phyloP scores from a whole-genome alignment of 805 yeast species.

The Kazachstania kunashirensis region DNA sequence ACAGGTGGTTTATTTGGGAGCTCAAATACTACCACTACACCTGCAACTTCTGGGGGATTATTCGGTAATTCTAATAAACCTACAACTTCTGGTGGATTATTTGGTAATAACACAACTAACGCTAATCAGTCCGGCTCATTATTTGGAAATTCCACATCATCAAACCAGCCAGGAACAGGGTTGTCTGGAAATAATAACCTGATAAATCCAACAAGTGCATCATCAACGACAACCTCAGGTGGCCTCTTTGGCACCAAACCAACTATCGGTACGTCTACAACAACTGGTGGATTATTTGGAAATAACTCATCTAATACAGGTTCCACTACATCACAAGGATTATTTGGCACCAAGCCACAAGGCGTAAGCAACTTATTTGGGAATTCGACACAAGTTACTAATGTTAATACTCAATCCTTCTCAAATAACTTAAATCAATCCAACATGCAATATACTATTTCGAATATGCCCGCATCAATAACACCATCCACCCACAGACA shows the following conservation, averaged over 20 bases:
- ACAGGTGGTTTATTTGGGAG: slow-evolving; percentile 9
- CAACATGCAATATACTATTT: slow-evolving; percentile 21
- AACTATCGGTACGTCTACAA: too few relatives aligned
- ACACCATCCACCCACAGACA: slow-evolving; percentile 24
- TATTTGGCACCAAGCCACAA: slow-evolving; percentile 10
- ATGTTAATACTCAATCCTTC: slow-evolving; percentile 7
- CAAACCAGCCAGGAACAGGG: neutral
- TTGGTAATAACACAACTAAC: slow-evolving; percentile 8
- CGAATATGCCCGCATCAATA: slow-evolving; percentile 32
- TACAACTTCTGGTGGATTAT: slow-evolving; percentile 8
- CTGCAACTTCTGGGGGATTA: slow-evolving; percentile 7
- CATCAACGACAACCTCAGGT: neutral
- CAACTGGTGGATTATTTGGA: slow-evolving; percentile 10
- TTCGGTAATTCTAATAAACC: slow-evolving; percentile 7
- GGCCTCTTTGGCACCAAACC: slow-evolving; percentile 13
- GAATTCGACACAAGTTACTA: neutral
- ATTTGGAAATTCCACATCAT: slow-evolving; percentile 2
- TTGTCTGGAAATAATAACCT: neutral
- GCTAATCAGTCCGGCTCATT: neutral
- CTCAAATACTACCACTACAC: slow-evolving; percentile 1
- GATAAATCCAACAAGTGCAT: neutral
- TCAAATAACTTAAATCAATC: slow-evolving; percentile 29
- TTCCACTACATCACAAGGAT: slow-evolving; percentile 3
- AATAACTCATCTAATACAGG: neutral
- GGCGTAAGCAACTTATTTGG: slow-evolving; percentile 8